Base-by-base conservation (phyloP, 148 eudicot species). In the Camellia sinensis region DNA sequence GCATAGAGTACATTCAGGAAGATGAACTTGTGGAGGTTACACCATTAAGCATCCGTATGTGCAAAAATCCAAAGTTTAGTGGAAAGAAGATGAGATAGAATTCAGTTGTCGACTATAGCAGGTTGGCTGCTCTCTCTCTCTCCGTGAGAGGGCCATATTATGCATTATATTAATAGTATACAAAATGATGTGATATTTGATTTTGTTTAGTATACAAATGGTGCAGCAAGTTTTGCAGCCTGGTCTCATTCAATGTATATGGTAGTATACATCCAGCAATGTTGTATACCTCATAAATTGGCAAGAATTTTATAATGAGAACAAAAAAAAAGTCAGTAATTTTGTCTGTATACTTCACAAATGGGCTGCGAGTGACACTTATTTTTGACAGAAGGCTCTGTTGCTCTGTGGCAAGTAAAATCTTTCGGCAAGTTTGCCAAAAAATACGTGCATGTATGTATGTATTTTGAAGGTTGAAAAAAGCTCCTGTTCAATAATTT, bases 21-120 rank as follows among this genome's bases (percentile, higher is more conserved):
- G 99, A 96, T 82, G 99, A 96, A 82, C 91, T 96, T 44, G 99
- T 96, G 82, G 99, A 96, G 82, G 98, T 96, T 59, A 96, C 99
- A 63, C 99, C 99, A 13, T 17, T 12, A 67, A 89, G 92, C 83
- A 90, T 96, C 83, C 89, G 99, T 40, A 96, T 96, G 98, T 89
- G 92, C 90, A 96, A 96, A 83, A 96, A 92, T 84, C 97, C 92
- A 13, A 96, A 93, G 84, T 29, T 29, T 29, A 0, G 83, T 18
- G 75, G 78, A 40, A 93, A 91, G 90, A 96, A 96, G 84, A 83
- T 78, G 37, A 62, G 65, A 40, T 77, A 71, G 73, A 61, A 43
- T 64, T 43, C 18, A 15, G 52, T 12, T 53, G 7, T 37, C 15
- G 67, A 43, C 50, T 52, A 69, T 40, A 2, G 69, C 75, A 69